Evolutionary conservation across 139 green algal genomes (phyloP), one percentile per base, ranked within the genome.

Genomic region (Chlorella sp.): DNA sequence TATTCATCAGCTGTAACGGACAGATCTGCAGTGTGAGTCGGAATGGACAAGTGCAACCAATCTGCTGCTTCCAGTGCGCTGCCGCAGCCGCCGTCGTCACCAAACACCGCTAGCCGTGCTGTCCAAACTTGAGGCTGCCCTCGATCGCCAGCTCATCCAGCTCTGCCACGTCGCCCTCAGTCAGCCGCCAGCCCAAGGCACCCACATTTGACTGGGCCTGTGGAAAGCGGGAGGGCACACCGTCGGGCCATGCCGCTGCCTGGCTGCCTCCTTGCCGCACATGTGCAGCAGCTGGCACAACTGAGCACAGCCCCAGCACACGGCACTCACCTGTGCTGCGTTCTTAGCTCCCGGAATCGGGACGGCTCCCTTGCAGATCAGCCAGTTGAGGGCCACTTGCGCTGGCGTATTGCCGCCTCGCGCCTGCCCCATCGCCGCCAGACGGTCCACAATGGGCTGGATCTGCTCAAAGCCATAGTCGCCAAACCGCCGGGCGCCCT

Each of bases 341-440:
- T 39, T 69, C 64, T 84, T 84, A 17, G 79, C 79, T 9, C 79
- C 95, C 3, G 96, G 96, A 80, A 98, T 98, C 73, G 95, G 95
- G 51, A 98, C 36, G 6, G 91, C 90, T 26, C 95, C 95, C 87
- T 98, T 96, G 90, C 91, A 96, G 28, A 98, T 91, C 3, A 87
- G 65, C 95, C 95, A 98, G 89, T 98, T 98, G 65, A 98, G 88
- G 16, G 94, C 91, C 39, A 96, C 94, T 91, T 98, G 95, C 25
- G 86, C 86, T 25, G 85, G 86, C 21, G 89, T 95, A 87, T 96
- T 97, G 62, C 92, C 94, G 20, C 91, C 91, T 78, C 92, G 87
- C 67, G 90, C 88, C 64, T 91, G 68, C 17, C 92, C 94, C 30
- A 98, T 91, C 2, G 89, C 86, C 16, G 74, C 65, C 86, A 98